phyloP scores from a whole-genome alignment of 331 rosid genomes.

The Quercus lobata region DNA sequence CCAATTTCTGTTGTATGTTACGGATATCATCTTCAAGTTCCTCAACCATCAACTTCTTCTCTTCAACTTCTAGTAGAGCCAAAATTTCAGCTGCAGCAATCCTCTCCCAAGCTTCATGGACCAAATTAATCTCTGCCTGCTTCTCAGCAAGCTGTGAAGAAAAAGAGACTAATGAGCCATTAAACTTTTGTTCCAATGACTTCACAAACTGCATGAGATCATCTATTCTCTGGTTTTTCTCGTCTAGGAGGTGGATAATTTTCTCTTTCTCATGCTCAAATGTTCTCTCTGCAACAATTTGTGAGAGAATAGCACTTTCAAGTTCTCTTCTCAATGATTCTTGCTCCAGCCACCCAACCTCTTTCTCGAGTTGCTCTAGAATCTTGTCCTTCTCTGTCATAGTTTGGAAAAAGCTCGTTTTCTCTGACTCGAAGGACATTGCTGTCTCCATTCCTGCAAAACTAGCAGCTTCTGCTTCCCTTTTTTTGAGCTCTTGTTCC shows the following conservation, averaged over 20 bases:
- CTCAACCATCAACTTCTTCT: slow-evolving; percentile 52
- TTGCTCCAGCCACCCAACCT: slow-evolving; percentile 47
- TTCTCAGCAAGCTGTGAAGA: slow-evolving; percentile 57
- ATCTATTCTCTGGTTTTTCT: slow-evolving; percentile 33
- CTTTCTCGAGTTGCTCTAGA: slow-evolving; percentile 53
- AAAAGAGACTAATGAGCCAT: slow-evolving; percentile 35
- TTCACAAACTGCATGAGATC: slow-evolving; percentile 35
- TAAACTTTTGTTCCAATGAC: slow-evolving; percentile 48
- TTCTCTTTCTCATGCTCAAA: slow-evolving; percentile 37
- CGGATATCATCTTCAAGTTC: slow-evolving; percentile 62
- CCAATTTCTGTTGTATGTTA: slow-evolving; percentile 45
- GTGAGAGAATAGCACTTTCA: slow-evolving; percentile 41
- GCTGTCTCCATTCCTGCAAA: slow-evolving; percentile 18
- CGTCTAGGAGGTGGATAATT: slow-evolving; percentile 24
- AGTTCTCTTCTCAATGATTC: slow-evolving; percentile 50
- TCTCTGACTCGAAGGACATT: slow-evolving; percentile 24
- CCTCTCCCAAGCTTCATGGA: slow-evolving; percentile 55
- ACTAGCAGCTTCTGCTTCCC: slow-evolving; percentile 32
- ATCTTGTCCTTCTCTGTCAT: slow-evolving; percentile 43
- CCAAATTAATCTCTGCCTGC: slow-evolving; percentile 48
- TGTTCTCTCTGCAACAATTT: slow-evolving; percentile 27
- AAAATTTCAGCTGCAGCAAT: slow-evolving; percentile 52
- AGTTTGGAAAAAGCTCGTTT: slow-evolving; percentile 22
- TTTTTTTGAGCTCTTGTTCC: slow-evolving; percentile 38
- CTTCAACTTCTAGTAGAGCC: slow-evolving; percentile 58